These are phyloP conservation scores for Cupressus sempervirens DNA, from an alignment of 75 land plant genomes.

Conservation along the genomic window DNA sequence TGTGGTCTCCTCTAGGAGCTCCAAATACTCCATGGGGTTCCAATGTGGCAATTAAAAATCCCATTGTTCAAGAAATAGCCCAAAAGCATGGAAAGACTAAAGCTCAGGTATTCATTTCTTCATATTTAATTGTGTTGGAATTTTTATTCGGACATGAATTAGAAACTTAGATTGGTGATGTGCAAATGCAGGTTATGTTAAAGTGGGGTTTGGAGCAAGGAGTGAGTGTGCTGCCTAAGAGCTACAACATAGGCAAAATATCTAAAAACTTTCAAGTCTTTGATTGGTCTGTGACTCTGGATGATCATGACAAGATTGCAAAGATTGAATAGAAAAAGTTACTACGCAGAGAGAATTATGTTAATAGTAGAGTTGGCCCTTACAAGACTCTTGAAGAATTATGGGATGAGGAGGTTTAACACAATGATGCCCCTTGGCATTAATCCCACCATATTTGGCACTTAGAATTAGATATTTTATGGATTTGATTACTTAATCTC, in stretches of 20 bases:
- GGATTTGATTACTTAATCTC: too few species aligned
- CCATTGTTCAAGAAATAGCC: too few species aligned
- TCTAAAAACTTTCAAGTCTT: neutral
- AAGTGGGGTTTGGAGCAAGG: neutral
- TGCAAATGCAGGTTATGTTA: neutral
- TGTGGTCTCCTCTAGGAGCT: constrained; percentile 59
- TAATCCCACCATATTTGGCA: too few species aligned
- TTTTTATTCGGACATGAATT: too few species aligned
- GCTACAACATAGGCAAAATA: neutral
- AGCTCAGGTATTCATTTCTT: too few species aligned
- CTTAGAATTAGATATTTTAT: too few species aligned
- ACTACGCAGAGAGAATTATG: neutral
- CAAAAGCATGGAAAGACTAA: too few species aligned
- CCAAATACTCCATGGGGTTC: constrained; percentile 7
- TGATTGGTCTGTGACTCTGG: neutral
- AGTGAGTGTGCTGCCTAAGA: neutral
- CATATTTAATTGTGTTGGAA: too few species aligned
- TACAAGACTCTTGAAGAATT: too few species aligned
- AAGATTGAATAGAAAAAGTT: constrained; percentile 10
- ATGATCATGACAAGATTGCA: constrained; percentile 7
- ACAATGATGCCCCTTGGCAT: neutral
- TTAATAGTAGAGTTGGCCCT: neutral
- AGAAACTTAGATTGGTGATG: too few species aligned
- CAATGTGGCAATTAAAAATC: too few species aligned
- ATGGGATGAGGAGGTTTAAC: constrained; percentile 32